Conservation (phyloP, 441 rosid genomes). For the Pelargonium citronellum region DNA sequence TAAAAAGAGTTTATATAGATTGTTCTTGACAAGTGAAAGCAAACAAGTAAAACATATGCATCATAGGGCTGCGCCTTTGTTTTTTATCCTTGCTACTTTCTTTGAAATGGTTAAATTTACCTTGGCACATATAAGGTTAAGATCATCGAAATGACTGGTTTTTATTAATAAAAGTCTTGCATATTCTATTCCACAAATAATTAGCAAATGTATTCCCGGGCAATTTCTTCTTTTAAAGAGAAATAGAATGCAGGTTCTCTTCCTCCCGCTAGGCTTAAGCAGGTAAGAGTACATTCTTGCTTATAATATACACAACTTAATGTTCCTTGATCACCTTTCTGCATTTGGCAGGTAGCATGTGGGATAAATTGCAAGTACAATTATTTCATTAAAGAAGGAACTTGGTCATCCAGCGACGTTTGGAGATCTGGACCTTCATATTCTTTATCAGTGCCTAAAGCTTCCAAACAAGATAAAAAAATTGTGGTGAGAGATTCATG, state of each 20-base stretch:
- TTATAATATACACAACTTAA: background rate
- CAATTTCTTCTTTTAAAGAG: background rate
- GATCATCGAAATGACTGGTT: conserved; percentile 5
- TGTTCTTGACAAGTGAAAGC: background rate
- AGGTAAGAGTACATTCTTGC: conserved; percentile 8
- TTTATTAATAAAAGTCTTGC: background rate
- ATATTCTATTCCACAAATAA: background rate
- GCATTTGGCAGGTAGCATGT: conserved; percentile 50
- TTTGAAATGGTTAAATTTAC: background rate
- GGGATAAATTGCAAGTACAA: conserved; percentile 80
- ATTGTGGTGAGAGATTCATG: conserved; percentile 73
- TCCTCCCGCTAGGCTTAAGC: background rate
- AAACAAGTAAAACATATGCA: background rate
- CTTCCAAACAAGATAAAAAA: conserved; percentile 34
- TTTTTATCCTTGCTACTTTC: background rate
- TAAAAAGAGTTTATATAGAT: conserved; percentile 3
- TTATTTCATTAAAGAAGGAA: conserved; percentile 54
- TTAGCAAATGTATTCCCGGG: background rate
- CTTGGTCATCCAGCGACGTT: conserved; percentile 40
- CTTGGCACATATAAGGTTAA: conserved; percentile 1
- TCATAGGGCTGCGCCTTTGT: conserved; percentile 9
- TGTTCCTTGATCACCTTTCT: conserved; percentile 7
- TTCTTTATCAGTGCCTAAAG: conserved; percentile 58
- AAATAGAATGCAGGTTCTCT: background rate
- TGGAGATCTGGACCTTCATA: conserved; percentile 88